Percentiles rank a stretch among this genome's conserved stretches.
These are phyloP conservation scores for Coemansia sp. DNA, from an alignment of 192 early-diverging fungal species.

Conservation along the genomic window DNA sequence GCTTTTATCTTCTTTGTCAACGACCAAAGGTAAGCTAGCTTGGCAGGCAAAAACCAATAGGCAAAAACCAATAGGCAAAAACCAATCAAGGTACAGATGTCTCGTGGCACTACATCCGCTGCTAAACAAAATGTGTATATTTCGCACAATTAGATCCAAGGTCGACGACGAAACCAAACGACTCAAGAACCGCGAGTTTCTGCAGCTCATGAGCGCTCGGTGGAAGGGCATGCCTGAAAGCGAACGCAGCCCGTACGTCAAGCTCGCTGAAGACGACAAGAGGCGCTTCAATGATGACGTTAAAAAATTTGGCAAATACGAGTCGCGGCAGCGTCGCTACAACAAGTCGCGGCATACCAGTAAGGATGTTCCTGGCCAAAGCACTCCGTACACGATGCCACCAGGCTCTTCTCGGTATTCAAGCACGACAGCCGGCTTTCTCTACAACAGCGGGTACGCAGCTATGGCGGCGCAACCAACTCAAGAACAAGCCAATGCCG, in stretches of 20 bases:
- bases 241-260: constrained; percentile 44
- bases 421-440: not conserved
- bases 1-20: constrained; percentile 60
- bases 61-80: not conserved
- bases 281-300: constrained; percentile 53
- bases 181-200: constrained; percentile 59
- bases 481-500: not conserved
- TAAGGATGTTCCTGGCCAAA: not conserved
- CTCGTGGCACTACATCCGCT: too few relatives aligned
- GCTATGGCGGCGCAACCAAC: not conserved
- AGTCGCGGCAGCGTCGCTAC: constrained; percentile 54
- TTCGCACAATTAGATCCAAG: constrained; percentile 44
- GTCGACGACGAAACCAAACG: constrained; percentile 43
- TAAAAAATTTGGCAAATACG: constrained; percentile 52
- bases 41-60: not conserved
- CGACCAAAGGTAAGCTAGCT: constrained; percentile 49
- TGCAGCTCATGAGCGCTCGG: constrained; percentile 56
- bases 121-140: too few relatives aligned
- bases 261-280: constrained; percentile 51
- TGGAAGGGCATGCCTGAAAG: constrained; percentile 53
- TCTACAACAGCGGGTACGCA: not conserved
- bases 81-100: not conserved
- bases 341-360: constrained; percentile 19
- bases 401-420: not conserved
- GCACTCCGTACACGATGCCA: not conserved